These are phyloP conservation scores for Rhodofomes roseus DNA, from an alignment of 1,284 basidiomycete species.

Conservation along the genomic window DNA sequence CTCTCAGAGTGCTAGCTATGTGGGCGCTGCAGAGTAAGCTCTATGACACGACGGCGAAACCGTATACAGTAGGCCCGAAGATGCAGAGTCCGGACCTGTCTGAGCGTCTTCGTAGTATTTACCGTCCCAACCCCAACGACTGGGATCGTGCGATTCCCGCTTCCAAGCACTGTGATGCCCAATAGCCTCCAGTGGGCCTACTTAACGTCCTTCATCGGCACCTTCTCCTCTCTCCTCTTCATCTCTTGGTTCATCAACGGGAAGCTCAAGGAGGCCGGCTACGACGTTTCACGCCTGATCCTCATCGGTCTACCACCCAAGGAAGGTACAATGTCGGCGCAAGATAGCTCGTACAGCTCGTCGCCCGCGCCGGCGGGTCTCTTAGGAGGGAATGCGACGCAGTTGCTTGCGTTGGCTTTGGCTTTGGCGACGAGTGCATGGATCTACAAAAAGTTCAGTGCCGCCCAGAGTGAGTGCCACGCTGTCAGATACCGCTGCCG, in stretches of 20 bases:
- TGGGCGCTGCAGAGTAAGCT: not conserved
- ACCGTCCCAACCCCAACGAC: not conserved
- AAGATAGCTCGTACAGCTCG: slow-evolving; percentile 6
- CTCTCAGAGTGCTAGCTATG: too few relatives aligned
- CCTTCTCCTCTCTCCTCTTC: slow-evolving; percentile 44
- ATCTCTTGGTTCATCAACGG: slow-evolving; percentile 37
- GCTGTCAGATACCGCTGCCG: slow-evolving; percentile 15
- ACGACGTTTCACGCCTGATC: slow-evolving; percentile 55
- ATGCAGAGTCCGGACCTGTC: not conserved
- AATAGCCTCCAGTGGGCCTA: slow-evolving; percentile 51
- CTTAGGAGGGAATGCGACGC: slow-evolving; percentile 17
- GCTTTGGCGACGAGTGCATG: slow-evolving; percentile 32
- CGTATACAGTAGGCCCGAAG: not conserved
- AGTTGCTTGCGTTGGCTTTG: slow-evolving; percentile 35
- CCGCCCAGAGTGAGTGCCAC: slow-evolving; percentile 32
- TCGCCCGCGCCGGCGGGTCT: slow-evolving; percentile 17
- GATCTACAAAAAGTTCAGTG: slow-evolving; percentile 43
- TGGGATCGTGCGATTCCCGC: slow-evolving; percentile 1
- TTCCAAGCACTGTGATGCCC: slow-evolving; percentile 23
- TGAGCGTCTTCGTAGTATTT: not conserved
- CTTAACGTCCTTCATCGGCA: slow-evolving; percentile 44
- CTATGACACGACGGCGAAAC: not conserved
- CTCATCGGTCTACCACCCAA: slow-evolving; percentile 52
- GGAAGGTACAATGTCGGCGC: slow-evolving; percentile 12
- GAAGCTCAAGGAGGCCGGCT: slow-evolving; percentile 50